Evolutionary conservation across 164 flowering plant genomes (phyloP).

Genomic region (Kalanchoe fedtschenkoi): DNA sequence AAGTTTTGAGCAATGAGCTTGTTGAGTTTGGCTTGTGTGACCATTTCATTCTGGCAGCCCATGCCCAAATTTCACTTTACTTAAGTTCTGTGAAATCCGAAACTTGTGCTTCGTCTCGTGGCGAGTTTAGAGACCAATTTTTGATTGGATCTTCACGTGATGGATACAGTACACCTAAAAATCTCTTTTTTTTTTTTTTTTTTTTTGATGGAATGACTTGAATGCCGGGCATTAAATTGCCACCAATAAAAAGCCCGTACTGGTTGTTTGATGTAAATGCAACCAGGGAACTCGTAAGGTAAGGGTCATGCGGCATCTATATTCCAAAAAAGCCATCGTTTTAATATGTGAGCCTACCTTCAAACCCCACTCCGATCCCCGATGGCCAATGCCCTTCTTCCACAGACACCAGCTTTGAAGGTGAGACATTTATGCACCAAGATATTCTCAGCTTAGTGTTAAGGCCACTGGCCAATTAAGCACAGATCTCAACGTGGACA

Average conservation of each 20-base stretch:
- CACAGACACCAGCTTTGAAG: background rate
- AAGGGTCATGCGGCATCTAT: too few species aligned
- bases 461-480: background rate
- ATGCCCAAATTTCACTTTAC: too few species aligned
- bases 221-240: background rate
- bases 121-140: too few species aligned
- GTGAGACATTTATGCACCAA: background rate
- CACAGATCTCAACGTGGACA: too few species aligned
- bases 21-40: background rate
- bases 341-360: background rate
- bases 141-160: too few species aligned
- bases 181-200: background rate
- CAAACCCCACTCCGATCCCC: background rate
- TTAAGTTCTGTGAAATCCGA: background rate
- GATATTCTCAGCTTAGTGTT: background rate
- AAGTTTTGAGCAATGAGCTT: conserved; percentile 3
- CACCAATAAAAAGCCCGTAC: background rate
- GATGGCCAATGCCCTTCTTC: background rate
- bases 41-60: background rate
- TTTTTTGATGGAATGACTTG: background rate
- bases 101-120: background rate
- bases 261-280: background rate
- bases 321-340: background rate
- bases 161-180: background rate
- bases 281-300: too few species aligned